Evolutionary conservation across 371 early-diverging fungal genomes (phyloP).

Genomic region (Actinomucor elegans): DNA sequence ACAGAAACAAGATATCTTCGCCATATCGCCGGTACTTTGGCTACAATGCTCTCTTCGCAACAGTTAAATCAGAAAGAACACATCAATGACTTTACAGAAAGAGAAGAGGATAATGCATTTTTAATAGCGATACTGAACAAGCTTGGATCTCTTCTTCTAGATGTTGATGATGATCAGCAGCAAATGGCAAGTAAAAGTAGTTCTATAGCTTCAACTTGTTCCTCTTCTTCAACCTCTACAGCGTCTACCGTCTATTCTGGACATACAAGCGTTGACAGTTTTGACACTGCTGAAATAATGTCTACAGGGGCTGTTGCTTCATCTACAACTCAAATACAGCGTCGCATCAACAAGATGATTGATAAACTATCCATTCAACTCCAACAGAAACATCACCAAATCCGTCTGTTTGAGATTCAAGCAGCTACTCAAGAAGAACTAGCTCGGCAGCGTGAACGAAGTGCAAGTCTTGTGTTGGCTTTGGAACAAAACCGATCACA

Average conservation of each 20-base stretch:
- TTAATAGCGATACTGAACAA: no score
- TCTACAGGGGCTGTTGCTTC: no score
- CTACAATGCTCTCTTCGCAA: no score
- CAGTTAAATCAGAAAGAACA: no score
- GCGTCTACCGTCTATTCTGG: neutral
- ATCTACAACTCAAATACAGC: no score
- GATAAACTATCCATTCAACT: neutral
- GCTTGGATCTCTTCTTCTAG: no score
- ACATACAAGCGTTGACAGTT: neutral
- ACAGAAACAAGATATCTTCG: neutral
- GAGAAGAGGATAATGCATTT: no score
- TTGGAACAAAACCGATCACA: neutral
- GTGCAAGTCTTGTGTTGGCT: slow-evolving; percentile 7
- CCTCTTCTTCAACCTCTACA: neutral
- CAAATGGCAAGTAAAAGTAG: no score
- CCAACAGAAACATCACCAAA: neutral
- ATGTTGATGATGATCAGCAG: no score
- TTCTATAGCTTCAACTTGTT: neutral
- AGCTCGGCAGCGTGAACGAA: neutral
- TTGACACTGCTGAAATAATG: no score
- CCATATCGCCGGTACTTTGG: slow-evolving; percentile 4
- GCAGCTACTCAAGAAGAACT: neutral
- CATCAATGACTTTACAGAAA: no score
- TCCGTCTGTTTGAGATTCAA: neutral
- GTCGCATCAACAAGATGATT: neutral